phyloP scores from a whole-genome alignment of 2,329 filamentous ascomycete species.

The Apiospora aurea region DNA sequence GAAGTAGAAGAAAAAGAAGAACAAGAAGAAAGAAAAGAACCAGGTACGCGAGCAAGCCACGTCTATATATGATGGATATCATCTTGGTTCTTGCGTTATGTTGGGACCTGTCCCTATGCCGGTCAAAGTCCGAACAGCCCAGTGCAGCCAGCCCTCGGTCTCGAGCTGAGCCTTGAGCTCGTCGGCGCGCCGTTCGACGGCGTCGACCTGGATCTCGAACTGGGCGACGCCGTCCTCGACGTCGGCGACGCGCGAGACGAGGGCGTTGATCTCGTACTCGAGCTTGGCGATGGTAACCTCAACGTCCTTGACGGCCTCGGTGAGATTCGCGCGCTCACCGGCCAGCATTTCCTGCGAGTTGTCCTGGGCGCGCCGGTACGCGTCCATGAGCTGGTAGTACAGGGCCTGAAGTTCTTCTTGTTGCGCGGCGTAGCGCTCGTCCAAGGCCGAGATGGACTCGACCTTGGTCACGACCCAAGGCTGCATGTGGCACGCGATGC shows the following conservation, averaged over 20 bases:
- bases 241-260: conserved; percentile 84
- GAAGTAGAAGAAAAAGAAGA: not conserved
- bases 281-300: conserved; percentile 84
- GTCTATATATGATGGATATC: not conserved
- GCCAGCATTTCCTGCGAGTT: conserved; percentile 72
- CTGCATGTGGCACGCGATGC: conserved; percentile 59
- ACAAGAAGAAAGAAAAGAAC: not conserved
- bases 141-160: conserved; percentile 69
- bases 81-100: conserved; percentile 47
- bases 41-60: not conserved
- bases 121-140: conserved; percentile 67
- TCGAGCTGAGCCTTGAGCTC: conserved; percentile 69
- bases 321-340: conserved; percentile 72
- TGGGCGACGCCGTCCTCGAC: conserved; percentile 83
- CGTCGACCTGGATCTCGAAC: conserved; percentile 79
- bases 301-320: conserved; percentile 77
- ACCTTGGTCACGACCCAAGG: conserved; percentile 70
- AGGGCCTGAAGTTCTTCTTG: conserved; percentile 70
- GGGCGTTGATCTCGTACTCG: conserved; percentile 86
- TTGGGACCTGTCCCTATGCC: conserved; percentile 68
- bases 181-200: conserved; percentile 70
- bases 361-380: conserved; percentile 72
- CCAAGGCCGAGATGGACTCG: conserved; percentile 62
- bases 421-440: conserved; percentile 67
- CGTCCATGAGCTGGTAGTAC: conserved; percentile 74